Percentiles rank a stretch among this genome's conserved stretches.
Conservation (phyloP, 345 rosid genomes). For the Citrus sp. region DNA sequence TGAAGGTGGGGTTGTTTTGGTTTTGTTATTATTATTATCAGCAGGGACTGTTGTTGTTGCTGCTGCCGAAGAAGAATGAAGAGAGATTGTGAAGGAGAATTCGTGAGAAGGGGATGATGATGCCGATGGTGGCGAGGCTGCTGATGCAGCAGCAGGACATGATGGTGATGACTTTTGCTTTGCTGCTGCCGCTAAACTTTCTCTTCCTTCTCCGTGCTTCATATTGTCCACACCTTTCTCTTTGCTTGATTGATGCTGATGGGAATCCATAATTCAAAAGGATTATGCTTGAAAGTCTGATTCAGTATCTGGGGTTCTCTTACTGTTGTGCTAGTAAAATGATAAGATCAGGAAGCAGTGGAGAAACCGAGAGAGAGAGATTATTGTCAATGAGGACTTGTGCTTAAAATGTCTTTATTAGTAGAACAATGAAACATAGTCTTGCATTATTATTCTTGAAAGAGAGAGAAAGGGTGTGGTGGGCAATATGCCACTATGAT, state of each 20-base stretch:
- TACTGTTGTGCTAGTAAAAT: neutral
- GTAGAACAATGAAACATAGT: constrained; percentile 16
- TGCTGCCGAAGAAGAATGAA: constrained; percentile 51
- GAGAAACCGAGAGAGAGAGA: constrained; percentile 2
- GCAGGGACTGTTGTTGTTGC: constrained; percentile 24
- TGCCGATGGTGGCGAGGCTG: constrained; percentile 58
- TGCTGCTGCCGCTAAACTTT: constrained; percentile 5
- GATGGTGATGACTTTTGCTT: constrained; percentile 16
- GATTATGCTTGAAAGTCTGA: constrained; percentile 15
- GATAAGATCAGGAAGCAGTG: constrained; percentile 18
- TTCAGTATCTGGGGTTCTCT: constrained; percentile 19
- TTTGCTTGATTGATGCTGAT: constrained; percentile 27
- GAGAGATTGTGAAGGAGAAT: constrained; percentile 91
- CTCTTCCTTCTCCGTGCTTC: constrained; percentile 32
- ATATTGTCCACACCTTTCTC: constrained; percentile 32
- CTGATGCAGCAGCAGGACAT: constrained; percentile 31
- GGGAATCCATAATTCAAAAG: constrained; percentile 42
- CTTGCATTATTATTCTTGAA: constrained; percentile 23
- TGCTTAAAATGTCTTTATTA: constrained; percentile 14
- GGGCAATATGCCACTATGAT: constrained; percentile 22
- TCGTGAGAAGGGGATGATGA: constrained; percentile 92
- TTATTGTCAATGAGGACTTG: constrained; percentile 7
- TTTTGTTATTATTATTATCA: constrained; percentile 27
- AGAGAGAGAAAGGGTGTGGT: constrained; percentile 29
- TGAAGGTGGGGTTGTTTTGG: constrained; percentile 35